Conservation (phyloP, 257 asterid species). For the Handroanthus guayacan region DNA sequence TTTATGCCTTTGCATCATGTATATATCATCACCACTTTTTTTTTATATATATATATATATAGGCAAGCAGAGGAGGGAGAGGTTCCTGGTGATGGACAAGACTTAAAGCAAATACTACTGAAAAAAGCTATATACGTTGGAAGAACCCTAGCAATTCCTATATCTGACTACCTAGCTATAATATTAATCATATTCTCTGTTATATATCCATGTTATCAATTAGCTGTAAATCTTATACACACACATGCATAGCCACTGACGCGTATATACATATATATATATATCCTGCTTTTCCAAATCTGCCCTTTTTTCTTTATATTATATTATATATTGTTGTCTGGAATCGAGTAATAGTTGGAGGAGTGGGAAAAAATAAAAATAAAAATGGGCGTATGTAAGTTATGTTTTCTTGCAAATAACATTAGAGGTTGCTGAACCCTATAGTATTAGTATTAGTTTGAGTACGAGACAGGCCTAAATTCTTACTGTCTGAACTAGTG, state of each 20-base stretch:
- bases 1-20: too few relatives aligned
- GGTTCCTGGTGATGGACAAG: constrained; percentile 46
- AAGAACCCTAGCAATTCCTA: constrained; percentile 42
- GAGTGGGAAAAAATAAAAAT: too few relatives aligned
- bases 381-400: too few relatives aligned
- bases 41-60: neutral
- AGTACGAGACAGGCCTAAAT: constrained; percentile 24
- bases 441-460: constrained; percentile 27
- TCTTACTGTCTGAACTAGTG: constrained; percentile 36
- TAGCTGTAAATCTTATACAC: constrained; percentile 37
- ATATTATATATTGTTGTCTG: too few relatives aligned
- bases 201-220: constrained; percentile 3
- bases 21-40: too few relatives aligned
- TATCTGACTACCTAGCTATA: neutral
- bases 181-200: too few relatives aligned
- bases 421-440: constrained; percentile 10
- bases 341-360: too few relatives aligned
- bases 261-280: too few relatives aligned
- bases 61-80: constrained; percentile 11
- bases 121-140: constrained; percentile 41
- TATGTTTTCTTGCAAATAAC: too few relatives aligned
- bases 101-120: constrained; percentile 49
- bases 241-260: neutral
- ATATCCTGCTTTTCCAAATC: neutral
- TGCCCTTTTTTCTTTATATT: neutral